Percentiles rank a stretch among this genome's conserved stretches.
phyloP scores from a whole-genome alignment of 306 rosid species.

The Pachyrhizus erosus region DNA sequence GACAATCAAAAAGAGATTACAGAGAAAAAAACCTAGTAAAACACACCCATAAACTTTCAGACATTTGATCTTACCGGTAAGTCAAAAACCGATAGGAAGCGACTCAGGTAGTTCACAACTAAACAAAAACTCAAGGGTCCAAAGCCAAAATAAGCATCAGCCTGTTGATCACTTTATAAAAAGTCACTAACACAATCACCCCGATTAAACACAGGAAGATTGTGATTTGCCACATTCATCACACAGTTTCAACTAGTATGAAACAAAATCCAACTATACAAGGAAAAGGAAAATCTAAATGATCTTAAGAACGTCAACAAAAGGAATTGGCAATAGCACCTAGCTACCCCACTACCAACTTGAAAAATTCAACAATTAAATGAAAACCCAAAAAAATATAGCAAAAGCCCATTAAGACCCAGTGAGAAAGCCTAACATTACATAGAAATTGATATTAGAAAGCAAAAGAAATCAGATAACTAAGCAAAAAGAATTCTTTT shows the following conservation, averaged over 20 bases:
- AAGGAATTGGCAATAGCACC: neutral
- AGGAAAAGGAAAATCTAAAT: conserved; percentile 32
- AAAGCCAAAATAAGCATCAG: conserved; percentile 71
- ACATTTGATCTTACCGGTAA: conserved; percentile 68
- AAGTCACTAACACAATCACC: conserved; percentile 43
- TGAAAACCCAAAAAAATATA: conserved; percentile 29
- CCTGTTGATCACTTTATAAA: conserved; percentile 64
- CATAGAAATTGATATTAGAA: neutral
- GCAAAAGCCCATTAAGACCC: conserved; percentile 38
- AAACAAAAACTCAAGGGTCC: conserved; percentile 76
- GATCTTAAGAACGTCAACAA: conserved; percentile 22
- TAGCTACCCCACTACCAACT: conserved; percentile 20
- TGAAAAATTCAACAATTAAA: neutral
- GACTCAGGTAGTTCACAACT: conserved; percentile 88
- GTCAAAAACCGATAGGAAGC: conserved; percentile 74
- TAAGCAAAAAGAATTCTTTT: conserved; percentile 8
- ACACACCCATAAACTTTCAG: conserved; percentile 31
- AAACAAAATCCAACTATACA: neutral
- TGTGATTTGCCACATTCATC: neutral
- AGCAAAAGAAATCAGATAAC: neutral
- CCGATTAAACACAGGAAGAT: conserved; percentile 37
- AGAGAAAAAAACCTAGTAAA: conserved; percentile 20
- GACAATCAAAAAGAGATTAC: conserved; percentile 32
- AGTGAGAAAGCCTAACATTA: neutral
- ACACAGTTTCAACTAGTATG: conserved; percentile 17